Evolutionary conservation across 768 basidiomycete genomes (phyloP), one percentile per base, ranked within the genome.

Genomic region (Paxillus ammoniavirescens): DNA sequence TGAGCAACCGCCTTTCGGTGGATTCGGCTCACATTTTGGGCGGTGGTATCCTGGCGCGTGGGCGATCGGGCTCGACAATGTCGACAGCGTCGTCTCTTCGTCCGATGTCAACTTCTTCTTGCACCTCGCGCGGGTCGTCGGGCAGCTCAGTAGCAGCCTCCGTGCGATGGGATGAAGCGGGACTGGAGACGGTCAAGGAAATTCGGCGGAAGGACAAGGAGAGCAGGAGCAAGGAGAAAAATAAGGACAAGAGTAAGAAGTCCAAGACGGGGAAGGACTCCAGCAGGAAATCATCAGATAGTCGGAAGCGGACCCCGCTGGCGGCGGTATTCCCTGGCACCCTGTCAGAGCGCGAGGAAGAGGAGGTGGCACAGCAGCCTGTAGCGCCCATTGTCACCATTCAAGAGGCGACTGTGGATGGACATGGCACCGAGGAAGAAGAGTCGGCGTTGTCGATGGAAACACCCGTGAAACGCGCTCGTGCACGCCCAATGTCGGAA

Each of bases 401-500:
- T 1, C 79, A 85, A 62, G 78, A 75, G 58, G 80, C 82, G 2
- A 83, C 82, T 1, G 66, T 67, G 8, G 82, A 83, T 59, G 81
- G 78, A 1, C 82, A 84, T 63, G 66, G 65, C 1, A 50, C 26
- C 53, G 36, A 57, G 56, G 35, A 54, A 58, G 52, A 59, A 35
- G 37, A 64, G 58, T 26, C 52, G 23, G 26, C 47, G 14, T 47
- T 57, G 46, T 21, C 51, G 6, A 31, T 46, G 36, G 62, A 63
- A 47, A 77, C 77, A 0, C 77, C 77, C 0, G 38, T 61, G 18
- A 74, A 70, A 69, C 75, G 74, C 43, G 65, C 73, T 0, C 75
- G 87, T 10, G 69, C 73, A 1, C 73, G 89, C 13, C 87, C 88
- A 0, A 57, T 83, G 49, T 86, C 85, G 1, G 90, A 91, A 63